Conservation (phyloP, 768 basidiomycete genomes). For the Ramaria rubella region DNA sequence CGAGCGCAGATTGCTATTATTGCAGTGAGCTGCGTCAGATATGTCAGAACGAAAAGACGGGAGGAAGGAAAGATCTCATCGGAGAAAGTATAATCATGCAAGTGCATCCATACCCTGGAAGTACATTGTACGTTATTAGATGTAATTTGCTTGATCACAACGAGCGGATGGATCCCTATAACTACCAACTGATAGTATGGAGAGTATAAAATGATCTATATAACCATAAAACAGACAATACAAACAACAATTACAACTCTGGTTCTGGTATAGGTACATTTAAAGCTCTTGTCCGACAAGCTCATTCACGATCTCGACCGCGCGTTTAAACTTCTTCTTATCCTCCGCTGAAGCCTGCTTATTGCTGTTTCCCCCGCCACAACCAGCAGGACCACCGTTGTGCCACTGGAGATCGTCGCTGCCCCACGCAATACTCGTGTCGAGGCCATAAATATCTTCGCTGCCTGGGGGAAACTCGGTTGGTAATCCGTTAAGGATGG, state of each 20-base stretch:
- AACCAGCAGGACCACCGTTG: conserved; percentile 57
- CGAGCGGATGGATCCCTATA: background rate
- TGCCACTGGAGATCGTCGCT: conserved; percentile 54
- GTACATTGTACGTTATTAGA: background rate
- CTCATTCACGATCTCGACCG: conserved; percentile 58
- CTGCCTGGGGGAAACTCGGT: conserved; percentile 50
- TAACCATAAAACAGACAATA: background rate
- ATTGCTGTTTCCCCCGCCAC: conserved; percentile 42
- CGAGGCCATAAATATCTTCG: conserved; percentile 63
- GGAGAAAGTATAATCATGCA: background rate
- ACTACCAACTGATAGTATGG: background rate
- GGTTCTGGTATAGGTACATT: background rate
- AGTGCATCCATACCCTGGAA: background rate
- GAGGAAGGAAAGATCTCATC: background rate
- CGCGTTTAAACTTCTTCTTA: conserved; percentile 61
- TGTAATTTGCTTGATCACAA: background rate
- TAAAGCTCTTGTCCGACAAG: conserved; percentile 28
- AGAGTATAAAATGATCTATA: background rate
- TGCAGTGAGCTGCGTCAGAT: background rate
- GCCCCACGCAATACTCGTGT: conserved; percentile 58
- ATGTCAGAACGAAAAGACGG: background rate
- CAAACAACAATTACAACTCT: background rate
- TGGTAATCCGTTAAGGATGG: conserved; percentile 54
- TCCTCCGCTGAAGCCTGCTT: conserved; percentile 52
- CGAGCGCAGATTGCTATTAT: conserved; percentile 27